Percentiles rank a stretch among this genome's conserved stretches.
Conservation (phyloP, 805 yeast genomes). For the Blastobotrys chiropterorum region DNA sequence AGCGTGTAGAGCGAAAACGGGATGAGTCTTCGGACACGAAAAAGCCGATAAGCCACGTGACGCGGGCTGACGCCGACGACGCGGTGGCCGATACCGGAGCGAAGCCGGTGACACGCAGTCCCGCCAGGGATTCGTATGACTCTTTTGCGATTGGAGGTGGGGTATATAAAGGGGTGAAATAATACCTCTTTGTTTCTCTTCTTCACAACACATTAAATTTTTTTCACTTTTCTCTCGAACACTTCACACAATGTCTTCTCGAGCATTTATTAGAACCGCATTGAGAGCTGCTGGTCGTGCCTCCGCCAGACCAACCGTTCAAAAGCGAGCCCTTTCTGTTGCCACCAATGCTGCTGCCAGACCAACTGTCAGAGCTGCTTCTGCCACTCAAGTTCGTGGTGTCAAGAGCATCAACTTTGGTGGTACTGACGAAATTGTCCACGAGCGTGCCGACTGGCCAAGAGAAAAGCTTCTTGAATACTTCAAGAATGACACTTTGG, state of each 20-base stretch:
- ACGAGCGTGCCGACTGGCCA: conserved; percentile 99
- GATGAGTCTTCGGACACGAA: neutral
- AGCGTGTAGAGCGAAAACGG: neutral
- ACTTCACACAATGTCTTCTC: conserved; percentile 16
- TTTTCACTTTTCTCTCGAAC: neutral
- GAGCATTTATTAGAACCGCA: conserved; percentile 39
- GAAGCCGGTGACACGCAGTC: neutral
- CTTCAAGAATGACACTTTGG: conserved; percentile 97
- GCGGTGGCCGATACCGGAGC: neutral
- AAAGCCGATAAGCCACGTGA: neutral
- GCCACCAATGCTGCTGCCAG: conserved; percentile 36
- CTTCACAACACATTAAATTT: neutral
- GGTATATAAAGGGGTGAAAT: conserved; percentile 3
- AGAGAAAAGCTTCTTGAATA: conserved; percentile 89
- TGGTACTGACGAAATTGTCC: conserved; percentile 90
- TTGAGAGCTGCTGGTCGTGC: conserved; percentile 46
- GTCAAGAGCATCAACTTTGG: conserved; percentile 94
- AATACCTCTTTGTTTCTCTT: neutral
- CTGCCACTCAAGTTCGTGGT: conserved; percentile 72
- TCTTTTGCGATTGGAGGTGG: neutral
- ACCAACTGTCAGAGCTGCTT: conserved; percentile 50
- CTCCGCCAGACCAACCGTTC: conserved; percentile 31
- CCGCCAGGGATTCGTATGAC: neutral
- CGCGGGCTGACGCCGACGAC: neutral
- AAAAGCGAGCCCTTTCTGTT: conserved; percentile 61